Base-by-base conservation (phyloP, 1,284 basidiomycete genomes). In the Vanrija sp. region DNA sequence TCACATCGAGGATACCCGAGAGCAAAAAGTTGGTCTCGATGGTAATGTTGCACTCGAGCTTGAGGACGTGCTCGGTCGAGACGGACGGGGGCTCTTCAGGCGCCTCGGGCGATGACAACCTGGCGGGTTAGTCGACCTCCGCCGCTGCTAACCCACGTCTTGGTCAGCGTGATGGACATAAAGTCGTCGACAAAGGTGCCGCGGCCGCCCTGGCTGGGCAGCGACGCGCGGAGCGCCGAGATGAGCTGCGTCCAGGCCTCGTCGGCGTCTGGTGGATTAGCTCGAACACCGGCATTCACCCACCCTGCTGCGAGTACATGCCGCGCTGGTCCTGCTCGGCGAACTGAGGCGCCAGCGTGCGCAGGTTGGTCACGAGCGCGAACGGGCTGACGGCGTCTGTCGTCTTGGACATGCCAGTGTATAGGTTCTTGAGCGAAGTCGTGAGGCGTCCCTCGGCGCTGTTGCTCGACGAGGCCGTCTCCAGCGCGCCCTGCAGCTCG, bases 41-140 rank as follows among this genome's bases (percentile, higher is more conserved):
- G 6, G 82, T 83, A 67, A 98, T 99, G 75, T 96, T 96, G 73
- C 95, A 98, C 63, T 92, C 88, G 25, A 98, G 78, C 73, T 98
- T 95, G 46, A 90, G 81, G 27, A 92, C 86, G 25, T 82, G 83
- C 66, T 98, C 94, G 6, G 74, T 79, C 0, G 81, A 77, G 2
- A 84, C 72, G 2, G 85, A 83, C 1, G 86, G 69, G 0, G 83
- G 77, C 68, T 98, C 95, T 9, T 89, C 85, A 0, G 87, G 81
- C 1, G 88, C 85, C 73, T 98, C 95, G 48, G 83, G 82, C 60
- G 85, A 87, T 60, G 82, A 86, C 54, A 91, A 69, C 59, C 89
- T 93, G 56, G 35, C 51, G 31, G 31, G 31, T 31, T 31, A 31
- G 31, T n/a, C 27, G 39, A 41, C 38, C 38, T 46, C 27, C 36